Conservation (phyloP, 2,329 filamentous ascomycete species). For the Plenodomus lindquistii region DNA sequence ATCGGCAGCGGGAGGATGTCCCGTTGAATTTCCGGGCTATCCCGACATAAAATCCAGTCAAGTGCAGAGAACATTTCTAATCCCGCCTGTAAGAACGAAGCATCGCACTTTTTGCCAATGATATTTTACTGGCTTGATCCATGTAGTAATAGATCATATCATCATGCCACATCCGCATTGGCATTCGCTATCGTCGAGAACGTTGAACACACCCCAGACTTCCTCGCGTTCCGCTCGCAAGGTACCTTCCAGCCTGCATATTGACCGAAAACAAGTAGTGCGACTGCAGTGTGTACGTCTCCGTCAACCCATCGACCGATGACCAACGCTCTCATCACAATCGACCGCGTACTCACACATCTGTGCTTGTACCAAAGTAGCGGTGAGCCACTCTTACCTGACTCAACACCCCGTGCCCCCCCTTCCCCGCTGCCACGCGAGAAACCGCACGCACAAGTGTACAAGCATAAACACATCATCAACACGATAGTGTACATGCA, state of each 20-base stretch:
- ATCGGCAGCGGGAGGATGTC: not conserved
- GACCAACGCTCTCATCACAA: not conserved
- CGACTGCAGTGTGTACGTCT: not conserved
- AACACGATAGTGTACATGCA: not conserved
- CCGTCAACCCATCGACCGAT: not conserved
- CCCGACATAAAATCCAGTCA: too few relatives aligned
- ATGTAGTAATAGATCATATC: too few relatives aligned
- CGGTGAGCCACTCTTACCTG: not conserved
- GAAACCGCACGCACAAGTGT: too few relatives aligned
- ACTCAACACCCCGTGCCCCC: not conserved
- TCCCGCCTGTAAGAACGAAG: too few relatives aligned
- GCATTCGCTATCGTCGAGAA: too few relatives aligned
- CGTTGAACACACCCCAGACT: not conserved
- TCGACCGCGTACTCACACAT: not conserved
- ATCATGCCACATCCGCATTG: too few relatives aligned
- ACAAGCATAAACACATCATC: not conserved
- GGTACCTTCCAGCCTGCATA: not conserved
- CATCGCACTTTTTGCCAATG: too few relatives aligned
- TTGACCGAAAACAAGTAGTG: not conserved
- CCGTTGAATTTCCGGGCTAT: not conserved
- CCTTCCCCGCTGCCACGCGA: not conserved
- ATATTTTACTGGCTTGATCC: too few relatives aligned
- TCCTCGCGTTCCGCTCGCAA: not conserved
- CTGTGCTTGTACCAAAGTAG: not conserved
- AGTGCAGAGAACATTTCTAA: too few relatives aligned